phyloP scores from a whole-genome alignment of 306 rosid species.

The Medicago truncatula region MtrunA17r5.0-ANR NC_053046.1:31569001-31569500 shows the following conservation, averaged over 20 bases:
- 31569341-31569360: neutral
- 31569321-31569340: neutral
- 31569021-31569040: too few relatives aligned
- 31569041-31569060: neutral
- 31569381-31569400: neutral
- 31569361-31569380: constrained; percentile 8
- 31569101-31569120: too few relatives aligned
- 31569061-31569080: too few relatives aligned
- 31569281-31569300: neutral
- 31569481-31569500: constrained; percentile 7
- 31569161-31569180: too few relatives aligned
- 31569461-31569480: neutral
- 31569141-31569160: too few relatives aligned
- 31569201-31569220: too few relatives aligned
- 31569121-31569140: too few relatives aligned
- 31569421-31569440: constrained; percentile 18
- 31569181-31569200: neutral
- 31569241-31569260: neutral
- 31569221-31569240: neutral
- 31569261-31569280: neutral
- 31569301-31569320: constrained; percentile 8
- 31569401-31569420: neutral
- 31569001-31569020: too few relatives aligned
- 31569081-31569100: too few relatives aligned
- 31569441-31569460: constrained; percentile 9